Evolutionary conservation across 768 basidiomycete species (phyloP), one percentile per base, ranked within the genome.

Genomic region (Collybiopsis luxurians): DNA sequence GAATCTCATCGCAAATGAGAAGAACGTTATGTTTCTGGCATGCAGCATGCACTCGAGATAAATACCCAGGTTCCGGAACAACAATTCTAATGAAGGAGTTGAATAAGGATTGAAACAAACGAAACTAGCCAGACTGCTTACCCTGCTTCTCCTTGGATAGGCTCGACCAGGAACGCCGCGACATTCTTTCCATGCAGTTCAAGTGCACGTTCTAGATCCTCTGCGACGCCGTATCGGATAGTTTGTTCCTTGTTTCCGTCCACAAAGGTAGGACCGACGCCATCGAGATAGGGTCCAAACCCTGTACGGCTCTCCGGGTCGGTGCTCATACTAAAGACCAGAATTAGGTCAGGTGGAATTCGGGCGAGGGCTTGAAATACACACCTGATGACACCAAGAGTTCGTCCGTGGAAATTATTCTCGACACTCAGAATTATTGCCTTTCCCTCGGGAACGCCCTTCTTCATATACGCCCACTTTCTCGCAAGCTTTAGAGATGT

Each of bases 91-190:
- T 9, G 38, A 52, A 11, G 15, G 31, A n/a, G 40, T 44, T 40
- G 48, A 43, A 10, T 12, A 17, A 17, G 39, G 45, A 12, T 23
- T 21, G 27, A 48, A 11, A 24, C 51, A 24, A 21, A 15, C 19
- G 51, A 36, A 39, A 9, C 47, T 34, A 61, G 27, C 4, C 21
- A 7, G 42, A 54, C n/a, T 15, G 34, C 90, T 44, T 68, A 93
- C 92, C 94, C 95, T 17, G 96, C 96, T 73, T 98, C 96, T n/a
- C 96, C 96, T 69, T 99, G 97, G 60, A 99, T 98, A 4, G 97
- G 97, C 73, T 99, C 97, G 2, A 99, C 82, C 55, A 99, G 79
- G 78, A 99, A 95, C 1, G 92, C 96, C 5, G 95, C 97, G 24
- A 92, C 85, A 57, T 90, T 79, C 59, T 87, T 72, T 9, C 96